Base-by-base conservation (phyloP, 208 protist species). In the Angomonas ambiguus region DNA sequence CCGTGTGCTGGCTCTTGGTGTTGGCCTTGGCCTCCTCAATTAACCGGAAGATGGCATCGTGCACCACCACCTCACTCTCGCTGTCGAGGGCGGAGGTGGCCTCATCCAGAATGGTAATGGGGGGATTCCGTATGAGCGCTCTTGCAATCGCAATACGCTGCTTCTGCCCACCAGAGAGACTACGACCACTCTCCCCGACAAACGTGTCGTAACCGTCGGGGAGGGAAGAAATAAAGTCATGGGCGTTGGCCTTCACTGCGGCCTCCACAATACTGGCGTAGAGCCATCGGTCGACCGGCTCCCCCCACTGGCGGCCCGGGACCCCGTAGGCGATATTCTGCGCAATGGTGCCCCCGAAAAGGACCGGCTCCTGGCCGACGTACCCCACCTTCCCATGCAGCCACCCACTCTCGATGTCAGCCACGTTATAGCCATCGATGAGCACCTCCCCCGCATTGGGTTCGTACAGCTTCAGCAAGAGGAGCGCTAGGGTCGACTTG, bases 91-190 rank as follows among this genome's bases (percentile, higher is more conserved):
- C 91, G 0, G 75, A 87, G 0, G 94, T 98, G 2, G 91, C 94
- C 77, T 98, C 95, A 77, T 98, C 96, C 16, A 98, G 75, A 24
- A 98, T 85, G 13, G 96, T 78, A 34, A 98, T 72, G 49, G 85
- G 74, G 38, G 96, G 92, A 56, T 89, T 67, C 11, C 88, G 85
- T 61, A 92, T 59, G 3, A 98, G 69, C 20, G 88, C 90, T 31
- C 97, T 77, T 1, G 93, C 94, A 74, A 98, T 97, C 25, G 91
- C 89, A 51, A 98, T 93, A 51, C 94, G 88, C 75, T 98, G 95
- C 77, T 94, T 95, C 80, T 98, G 93, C 1, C 94, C 95, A 18
- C 93, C 95, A 4, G 84, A 94, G 10, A 98, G 78, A 38, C 74
- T 82, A n/a, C 83, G 75, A 27, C 93, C 94, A 57, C 76, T 71